These are phyloP conservation scores for Ogataea philodendri DNA, from an alignment of 805 yeast genomes.

Conservation along the genomic window DNA sequence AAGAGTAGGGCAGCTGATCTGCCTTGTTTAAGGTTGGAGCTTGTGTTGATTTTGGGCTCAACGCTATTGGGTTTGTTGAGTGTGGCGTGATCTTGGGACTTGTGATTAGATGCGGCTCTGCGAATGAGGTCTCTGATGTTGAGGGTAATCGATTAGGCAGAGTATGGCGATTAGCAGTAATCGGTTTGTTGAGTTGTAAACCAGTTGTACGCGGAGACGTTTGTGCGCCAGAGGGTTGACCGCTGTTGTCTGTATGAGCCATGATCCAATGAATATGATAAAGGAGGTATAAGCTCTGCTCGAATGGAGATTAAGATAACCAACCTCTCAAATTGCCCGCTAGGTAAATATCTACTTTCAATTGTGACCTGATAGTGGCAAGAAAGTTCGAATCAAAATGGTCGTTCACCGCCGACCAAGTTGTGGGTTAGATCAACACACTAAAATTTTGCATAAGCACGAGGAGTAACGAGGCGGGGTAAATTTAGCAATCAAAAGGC, in stretches of 20 bases:
- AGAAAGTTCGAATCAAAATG: slow-evolving; percentile 1
- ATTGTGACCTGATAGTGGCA: too few species aligned
- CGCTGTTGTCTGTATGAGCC: slow-evolving; percentile 3
- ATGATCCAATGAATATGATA: too few species aligned
- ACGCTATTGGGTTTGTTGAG: slow-evolving; percentile 6
- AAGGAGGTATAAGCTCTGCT: too few species aligned
- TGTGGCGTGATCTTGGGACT: slow-evolving; percentile 19
- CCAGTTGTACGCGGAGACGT: slow-evolving; percentile 19
- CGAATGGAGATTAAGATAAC: too few species aligned
- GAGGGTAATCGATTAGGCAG: slow-evolving; percentile 27
- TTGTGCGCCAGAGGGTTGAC: slow-evolving; percentile 7
- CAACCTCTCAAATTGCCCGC: too few species aligned
- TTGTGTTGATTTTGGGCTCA: slow-evolving; percentile 15
- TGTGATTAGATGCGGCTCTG: slow-evolving; percentile 13
- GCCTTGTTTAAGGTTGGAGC: slow-evolving; percentile 15
- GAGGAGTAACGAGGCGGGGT: slow-evolving; percentile 9
- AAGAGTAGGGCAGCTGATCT: slow-evolving; percentile 22
- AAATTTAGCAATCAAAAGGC: too few species aligned
- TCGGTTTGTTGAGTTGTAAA: slow-evolving; percentile 19
- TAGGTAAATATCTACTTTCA: too few species aligned
- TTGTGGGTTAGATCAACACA: slow-evolving; percentile 4
- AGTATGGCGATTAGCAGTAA: slow-evolving; percentile 21
- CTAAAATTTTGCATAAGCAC: slow-evolving; percentile 6
- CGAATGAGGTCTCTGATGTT: slow-evolving; percentile 18
- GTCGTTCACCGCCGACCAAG: slow-evolving; percentile 3